Evolutionary conservation across 2,329 filamentous ascomycete genomes (phyloP), one percentile per base, ranked within the genome.

Genomic region (Penicillium capsulatum): DNA sequence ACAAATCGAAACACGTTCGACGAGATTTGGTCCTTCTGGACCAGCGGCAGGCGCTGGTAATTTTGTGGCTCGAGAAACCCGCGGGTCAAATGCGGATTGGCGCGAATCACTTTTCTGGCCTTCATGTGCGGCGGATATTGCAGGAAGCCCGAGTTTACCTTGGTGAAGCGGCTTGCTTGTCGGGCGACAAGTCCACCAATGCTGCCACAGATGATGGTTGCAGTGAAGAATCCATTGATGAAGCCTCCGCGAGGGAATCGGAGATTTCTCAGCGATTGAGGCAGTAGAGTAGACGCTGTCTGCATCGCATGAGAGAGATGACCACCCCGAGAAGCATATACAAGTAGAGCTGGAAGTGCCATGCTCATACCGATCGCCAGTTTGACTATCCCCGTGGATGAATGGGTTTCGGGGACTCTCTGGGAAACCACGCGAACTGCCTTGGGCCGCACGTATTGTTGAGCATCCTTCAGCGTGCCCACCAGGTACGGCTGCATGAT

Each of bases 21-120:
- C 1, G 58, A 45, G 7, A 63, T 34, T 3, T 38, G 31, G 2
- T 48, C 44, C 17, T 59, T 60, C 13, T 39, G 19, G n/a, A 56
- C 22, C 1, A 80, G 61, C 0, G 71, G 69, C 9, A 80, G 64
- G 4, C 58, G 56, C 37, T 72, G 68, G 52, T 71, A 79, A 11
- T 63, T 61, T 15, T 69, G 62, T 0, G 75, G 65, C 27, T 75
- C 67, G 13, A 79, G 64, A 57, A 74, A 74, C 4, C 73, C 75
- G 37, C 64, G 54, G 38, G 61, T 50, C 40, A 63, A 53, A 17
- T 73, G 65, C 2, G 65, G 61, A 31, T 72, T 10, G 15, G 34
- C 29, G 14, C 32, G n/a, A 4, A 31, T 15, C 26, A 32, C 61
- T 1, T 60, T 52, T 40, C 64, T 66, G 26, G 61, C 54, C 17